Evolutionary conservation across 352 stramenopile species (phyloP), one percentile per base, ranked within the genome.

Genomic region (Plasmopara muralis): DNA sequence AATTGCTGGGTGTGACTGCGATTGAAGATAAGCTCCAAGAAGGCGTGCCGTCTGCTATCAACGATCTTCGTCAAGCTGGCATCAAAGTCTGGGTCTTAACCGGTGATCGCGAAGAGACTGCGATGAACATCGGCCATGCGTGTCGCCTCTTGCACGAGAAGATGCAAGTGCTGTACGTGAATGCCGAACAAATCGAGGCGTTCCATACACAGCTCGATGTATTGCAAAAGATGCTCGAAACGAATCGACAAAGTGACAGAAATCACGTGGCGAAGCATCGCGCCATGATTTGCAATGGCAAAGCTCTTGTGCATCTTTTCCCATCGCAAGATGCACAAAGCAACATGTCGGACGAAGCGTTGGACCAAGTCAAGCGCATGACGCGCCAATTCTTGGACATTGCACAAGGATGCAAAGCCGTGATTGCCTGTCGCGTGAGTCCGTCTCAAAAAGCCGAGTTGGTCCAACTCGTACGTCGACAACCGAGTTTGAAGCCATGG

Each of bases 21-120:
- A 98, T 98, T 60, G 95, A 99, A 77, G 95, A 98, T 70, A 95
- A 94, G 59, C 60, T 99, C 0, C 95, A 99, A 68, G 87, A 97
- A 33, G 78, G 81, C 25, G 96, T 98, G 6, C 90, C 93, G 6
- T 72, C 95, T 56, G 90, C 93, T 9, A 97, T 99, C 56, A 74
- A 80, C 12, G 89, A 91, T 7, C 71, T 99, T 0, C 77, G 70
- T 18, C 87, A 95, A 20, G 96, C 96, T 14, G 94, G 95, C 9
- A 98, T 99, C 58, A 98, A 98, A 67, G 80, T 98, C 28, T 98
- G 95, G 95, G 89, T 99, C 20, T 77, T 99, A 10, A 99, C 96
- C 6, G 96, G 96, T 29, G 96, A 99, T 62, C 98, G 98, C 41
- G 77, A 97, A 48, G 96, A 98, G 60, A 99, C 96, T 2, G 96